A percentile compares a stretch with the other conserved stretches of the same genome.
Conservation (phyloP, 2,329 filamentous ascomycete genomes). For the Oidium heveae region DNA sequence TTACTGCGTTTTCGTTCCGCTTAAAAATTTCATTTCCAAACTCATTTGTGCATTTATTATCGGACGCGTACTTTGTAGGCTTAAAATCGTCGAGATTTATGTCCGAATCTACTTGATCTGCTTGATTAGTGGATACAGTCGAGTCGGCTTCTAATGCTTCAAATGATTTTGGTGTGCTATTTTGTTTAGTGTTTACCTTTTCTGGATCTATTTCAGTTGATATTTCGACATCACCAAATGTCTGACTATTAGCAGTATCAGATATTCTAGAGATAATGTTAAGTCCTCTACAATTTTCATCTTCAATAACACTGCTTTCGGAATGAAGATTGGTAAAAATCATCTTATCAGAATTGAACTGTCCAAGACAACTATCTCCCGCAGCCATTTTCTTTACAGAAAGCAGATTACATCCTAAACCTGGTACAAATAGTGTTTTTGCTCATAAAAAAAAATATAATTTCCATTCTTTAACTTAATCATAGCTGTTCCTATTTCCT, state of each 20-base stretch:
- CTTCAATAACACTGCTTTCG: background rate
- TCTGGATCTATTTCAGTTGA: background rate
- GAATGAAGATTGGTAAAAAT: background rate
- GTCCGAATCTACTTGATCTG: background rate
- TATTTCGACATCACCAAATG: background rate
- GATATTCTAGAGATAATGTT: conserved; percentile 1
- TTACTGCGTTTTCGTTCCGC: background rate
- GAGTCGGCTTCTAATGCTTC: background rate
- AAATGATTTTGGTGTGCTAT: background rate
- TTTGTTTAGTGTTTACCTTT: background rate
- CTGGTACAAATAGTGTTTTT: background rate
- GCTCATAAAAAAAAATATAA: background rate
- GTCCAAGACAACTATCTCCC: background rate
- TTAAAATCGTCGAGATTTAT: background rate
- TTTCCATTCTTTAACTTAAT: background rate
- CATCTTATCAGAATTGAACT: background rate
- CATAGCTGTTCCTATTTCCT: background rate
- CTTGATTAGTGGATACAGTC: background rate
- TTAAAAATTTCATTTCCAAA: background rate
- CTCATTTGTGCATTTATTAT: background rate
- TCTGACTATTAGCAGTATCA: background rate
- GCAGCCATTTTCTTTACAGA: conserved; percentile 1
- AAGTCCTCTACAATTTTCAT: background rate
- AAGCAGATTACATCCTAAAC: background rate
- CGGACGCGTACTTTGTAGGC: background rate